These are phyloP conservation scores for Tylopilus felleus DNA, from an alignment of 768 basidiomycete genomes.

Conservation along the genomic window DNA sequence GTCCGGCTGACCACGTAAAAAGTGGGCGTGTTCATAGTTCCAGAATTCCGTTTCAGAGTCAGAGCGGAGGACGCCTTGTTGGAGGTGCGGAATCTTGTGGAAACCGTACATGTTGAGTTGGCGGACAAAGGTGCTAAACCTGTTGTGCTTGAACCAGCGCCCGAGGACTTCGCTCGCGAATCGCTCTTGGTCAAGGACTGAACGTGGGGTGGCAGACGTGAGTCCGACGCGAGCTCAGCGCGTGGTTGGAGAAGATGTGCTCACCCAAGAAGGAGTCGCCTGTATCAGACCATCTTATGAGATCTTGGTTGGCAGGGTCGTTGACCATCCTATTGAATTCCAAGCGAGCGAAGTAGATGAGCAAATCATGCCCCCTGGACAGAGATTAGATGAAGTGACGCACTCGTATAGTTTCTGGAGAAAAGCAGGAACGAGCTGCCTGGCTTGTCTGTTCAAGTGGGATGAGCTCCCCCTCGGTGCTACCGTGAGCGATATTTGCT, in stretches of 20 bases:
- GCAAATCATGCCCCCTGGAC: conserved; percentile 4
- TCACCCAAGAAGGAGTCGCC: conserved; percentile 92
- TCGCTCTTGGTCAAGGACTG: conserved; percentile 50
- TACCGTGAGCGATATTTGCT: conserved; percentile 55
- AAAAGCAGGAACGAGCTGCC: conserved; percentile 69
- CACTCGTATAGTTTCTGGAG: conserved; percentile 92
- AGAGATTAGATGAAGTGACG: conserved; percentile 27
- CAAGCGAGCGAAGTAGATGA: conserved; percentile 6
- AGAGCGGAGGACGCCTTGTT: conserved; percentile 86
- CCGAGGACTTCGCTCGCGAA: conserved; percentile 33
- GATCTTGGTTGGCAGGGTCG: conserved; percentile 72
- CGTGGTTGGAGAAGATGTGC: conserved; percentile 7
- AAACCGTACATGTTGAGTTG: conserved; percentile 97
- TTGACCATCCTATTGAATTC: conserved; percentile 75
- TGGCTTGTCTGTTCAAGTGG: conserved; percentile 43
- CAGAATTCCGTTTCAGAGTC: conserved; percentile 79
- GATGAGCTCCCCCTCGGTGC: conserved; percentile 37
- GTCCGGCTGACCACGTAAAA: conserved; percentile 86
- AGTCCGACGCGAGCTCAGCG: neutral
- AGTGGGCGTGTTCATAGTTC: conserved; percentile 92
- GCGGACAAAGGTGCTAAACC: conserved; percentile 92
- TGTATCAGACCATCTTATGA: conserved; percentile 84
- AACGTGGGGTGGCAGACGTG: neutral
- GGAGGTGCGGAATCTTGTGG: conserved; percentile 94
- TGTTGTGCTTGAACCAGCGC: conserved; percentile 96